Base-by-base conservation (phyloP, 2,329 filamentous ascomycete genomes). In the Dichotomopilus funicola region DNA sequence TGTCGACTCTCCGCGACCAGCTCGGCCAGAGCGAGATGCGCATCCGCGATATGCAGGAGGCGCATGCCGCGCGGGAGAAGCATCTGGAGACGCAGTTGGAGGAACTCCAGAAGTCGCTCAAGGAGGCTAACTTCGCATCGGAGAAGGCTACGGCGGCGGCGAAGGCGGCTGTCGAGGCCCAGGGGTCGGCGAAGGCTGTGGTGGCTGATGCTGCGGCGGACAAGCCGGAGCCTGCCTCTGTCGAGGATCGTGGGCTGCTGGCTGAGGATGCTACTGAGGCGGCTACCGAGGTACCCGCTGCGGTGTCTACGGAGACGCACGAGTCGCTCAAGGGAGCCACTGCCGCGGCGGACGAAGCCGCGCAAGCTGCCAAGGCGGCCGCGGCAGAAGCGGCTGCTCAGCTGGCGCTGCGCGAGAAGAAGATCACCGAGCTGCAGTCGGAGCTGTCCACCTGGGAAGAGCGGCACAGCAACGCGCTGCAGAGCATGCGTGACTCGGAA, bases 1-100 rank as follows among this genome's bases (percentile, higher is more conserved):
- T 97, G 36, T 87, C 89, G 4, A 87, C 86, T 12, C 82, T 99
- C 75, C 87, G 89, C 57, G 89, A 95, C 60, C 91, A 96, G 70
- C 80, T 99, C 5, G 83, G 91, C 66, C 85, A 90, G 70, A 95
- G 87, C 63, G 91, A 97, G 71, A 86, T 81, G 62, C 85, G 92
- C 67, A 85, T 96, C 59, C 79, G 80, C 57, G 76, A 83, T 51
- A 78, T 96, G 65, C 87, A 89, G 51, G 84, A 89, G 49, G 77
- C 81, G 0, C 85, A 96, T 62, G 78, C 79, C n/a, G 72, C 76
- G 11, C 84, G 89, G 34, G 92, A 97, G 72, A 80, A 82, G 67
- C 85, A 91, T 64, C 77, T 97, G 2, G 75, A 83, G 49, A 74
- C 77, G 7, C 85, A 96, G 70, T 75, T 97, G 27, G 81, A 88